Conservation (phyloP, 768 basidiomycete genomes). For the Lactifluus echinatus region DNA sequence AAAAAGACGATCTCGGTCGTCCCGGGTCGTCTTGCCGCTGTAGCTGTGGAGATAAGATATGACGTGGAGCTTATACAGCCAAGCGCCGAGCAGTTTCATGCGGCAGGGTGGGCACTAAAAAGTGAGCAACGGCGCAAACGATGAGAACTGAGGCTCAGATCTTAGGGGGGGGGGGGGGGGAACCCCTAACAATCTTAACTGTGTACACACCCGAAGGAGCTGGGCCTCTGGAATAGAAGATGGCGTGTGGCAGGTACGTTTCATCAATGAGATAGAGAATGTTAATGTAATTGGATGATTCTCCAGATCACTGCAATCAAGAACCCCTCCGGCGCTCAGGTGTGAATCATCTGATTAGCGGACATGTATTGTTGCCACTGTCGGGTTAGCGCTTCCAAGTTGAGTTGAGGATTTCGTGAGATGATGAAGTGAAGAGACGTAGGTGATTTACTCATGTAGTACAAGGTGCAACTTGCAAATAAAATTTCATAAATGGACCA, state of each 20-base stretch:
- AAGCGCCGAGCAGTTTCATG: not conserved
- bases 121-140: not conserved
- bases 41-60: not conserved
- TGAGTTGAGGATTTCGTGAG: not conserved
- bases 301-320: not conserved
- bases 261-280: not conserved
- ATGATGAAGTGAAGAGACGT: not conserved
- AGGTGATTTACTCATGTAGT: not conserved
- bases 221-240: not conserved
- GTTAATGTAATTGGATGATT: not conserved
- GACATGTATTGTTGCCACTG: not conserved
- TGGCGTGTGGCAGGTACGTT: not conserved
- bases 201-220: not conserved
- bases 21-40: not conserved
- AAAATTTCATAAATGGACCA: not conserved
- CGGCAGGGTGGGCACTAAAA: not conserved
- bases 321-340: not conserved
- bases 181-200: not conserved
- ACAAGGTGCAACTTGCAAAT: not conserved
- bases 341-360: not conserved
- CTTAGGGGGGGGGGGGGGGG: not conserved
- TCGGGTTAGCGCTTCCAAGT: not conserved
- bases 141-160: not conserved
- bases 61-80: not conserved
- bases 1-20: not conserved